Percentiles rank a stretch among this genome's conserved stretches.
These are phyloP conservation scores for Chaetothyriales sp. DNA, from an alignment of 2,329 filamentous ascomycete species.

Conservation along the genomic window DNA sequence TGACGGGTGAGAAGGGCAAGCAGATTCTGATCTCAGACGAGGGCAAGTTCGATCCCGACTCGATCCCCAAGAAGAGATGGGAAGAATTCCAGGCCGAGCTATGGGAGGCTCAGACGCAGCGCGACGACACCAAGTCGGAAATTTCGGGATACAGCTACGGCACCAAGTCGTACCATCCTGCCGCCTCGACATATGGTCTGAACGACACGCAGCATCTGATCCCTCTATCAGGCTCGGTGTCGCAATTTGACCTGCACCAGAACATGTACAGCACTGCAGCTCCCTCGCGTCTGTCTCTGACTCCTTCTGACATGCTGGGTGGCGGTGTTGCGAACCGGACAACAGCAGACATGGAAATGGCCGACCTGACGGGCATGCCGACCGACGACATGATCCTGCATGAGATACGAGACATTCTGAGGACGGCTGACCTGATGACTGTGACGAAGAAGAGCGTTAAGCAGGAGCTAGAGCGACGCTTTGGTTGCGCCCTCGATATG, in stretches of 20 bases:
- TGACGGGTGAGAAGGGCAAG: conserved; percentile 82
- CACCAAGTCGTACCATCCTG: conserved; percentile 56
- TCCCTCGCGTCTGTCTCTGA: conserved; percentile 61
- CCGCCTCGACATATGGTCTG: conserved; percentile 55
- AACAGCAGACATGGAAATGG: conserved; percentile 58
- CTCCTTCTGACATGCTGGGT: conserved; percentile 51
- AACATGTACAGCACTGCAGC: conserved; percentile 24
- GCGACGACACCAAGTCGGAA: conserved; percentile 66
- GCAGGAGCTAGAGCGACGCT: conserved; percentile 76
- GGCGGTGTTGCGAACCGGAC: conserved; percentile 45
- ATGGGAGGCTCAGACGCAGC: conserved; percentile 86
- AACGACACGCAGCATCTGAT: conserved; percentile 21
- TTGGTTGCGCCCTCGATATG: conserved; percentile 69
- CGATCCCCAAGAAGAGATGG: conserved; percentile 96
- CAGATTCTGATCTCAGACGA: conserved; percentile 91
- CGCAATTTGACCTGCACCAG: conserved; percentile 42
- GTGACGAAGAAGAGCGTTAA: conserved; percentile 99
- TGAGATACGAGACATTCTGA: conserved; percentile 87
- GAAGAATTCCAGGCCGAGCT: conserved; percentile 97
- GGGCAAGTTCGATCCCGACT: conserved; percentile 87
- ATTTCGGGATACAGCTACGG: conserved; percentile 88
- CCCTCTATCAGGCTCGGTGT: conserved; percentile 44
- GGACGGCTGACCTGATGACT: conserved; percentile 86
- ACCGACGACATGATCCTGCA: conserved; percentile 78
- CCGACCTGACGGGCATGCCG: conserved; percentile 60